Base-by-base conservation (phyloP, 1,284 basidiomycete genomes). In the Sporisorium exsertum region DNA sequence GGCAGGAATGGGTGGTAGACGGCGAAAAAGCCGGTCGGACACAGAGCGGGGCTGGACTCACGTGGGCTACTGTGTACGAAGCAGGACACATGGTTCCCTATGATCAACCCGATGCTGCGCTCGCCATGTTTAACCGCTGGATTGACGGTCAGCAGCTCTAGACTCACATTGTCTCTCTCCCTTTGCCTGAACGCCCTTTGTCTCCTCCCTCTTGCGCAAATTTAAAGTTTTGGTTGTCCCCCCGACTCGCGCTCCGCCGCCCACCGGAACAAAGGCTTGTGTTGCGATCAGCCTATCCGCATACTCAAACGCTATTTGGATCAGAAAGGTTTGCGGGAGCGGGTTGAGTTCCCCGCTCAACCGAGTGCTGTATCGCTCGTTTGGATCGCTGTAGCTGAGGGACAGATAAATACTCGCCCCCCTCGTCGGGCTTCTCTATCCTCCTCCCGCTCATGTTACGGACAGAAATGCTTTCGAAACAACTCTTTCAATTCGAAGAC, bases 81-180 rank as follows among this genome's bases (percentile, higher is more conserved):
- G 80, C 80, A 0, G 80, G 80, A 2, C 79, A 80, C 57, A 80
- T 80, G 78, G 79, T 80, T 1, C 80, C 80, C 0, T 78, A 78
- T 52, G 80, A 81, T 43, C 72, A 79, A 40, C 78, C 80, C 0
- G 73, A 77, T 27, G 58, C 63, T 12, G 68, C 79, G 0, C 58
- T 85, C 16, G 72, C 68, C 24, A 75, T 86, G 80, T 46, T 85
- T 20, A 75, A 85, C 42, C 55, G 81, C 45, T 86, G 84, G 81
- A 59, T 86, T 29, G 69, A 68, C 26, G 77, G 74, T n/a, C 65
- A 81, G 43, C 20, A 67, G n/a, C 68, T 81, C 10, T 80, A 52
- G 42, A n/a, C 15, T 3, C 8, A 10, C 35, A 3, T 40, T 40
- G 37, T 20, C n/a, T 43, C n/a, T 35, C n/a, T n/a, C n/a, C n/a